A percentile compares a stretch with the other conserved stretches of the same genome.
phyloP scores from a whole-genome alignment of 2,329 filamentous ascomycete species.

The Penicillium sp. region DNA sequence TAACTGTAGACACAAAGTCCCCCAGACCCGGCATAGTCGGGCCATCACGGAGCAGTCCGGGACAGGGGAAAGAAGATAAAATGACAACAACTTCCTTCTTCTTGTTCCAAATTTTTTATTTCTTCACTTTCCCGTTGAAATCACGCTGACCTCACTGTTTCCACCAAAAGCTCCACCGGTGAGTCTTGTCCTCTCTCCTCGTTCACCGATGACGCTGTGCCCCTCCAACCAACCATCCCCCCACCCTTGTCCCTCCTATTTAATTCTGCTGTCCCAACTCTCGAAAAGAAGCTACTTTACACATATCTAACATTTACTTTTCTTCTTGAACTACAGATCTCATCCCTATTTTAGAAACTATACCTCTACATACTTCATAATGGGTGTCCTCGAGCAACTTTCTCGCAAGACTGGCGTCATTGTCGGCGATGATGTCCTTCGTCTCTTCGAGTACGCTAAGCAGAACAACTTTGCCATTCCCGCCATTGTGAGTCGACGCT shows the following conservation, averaged over 20 bases:
- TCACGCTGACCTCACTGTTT: constrained; percentile 39
- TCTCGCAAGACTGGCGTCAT: constrained; percentile 64
- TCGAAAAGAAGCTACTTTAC: constrained; percentile 16
- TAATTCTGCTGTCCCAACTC: constrained; percentile 25
- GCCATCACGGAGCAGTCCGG: constrained; percentile 18
- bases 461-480: constrained; percentile 86
- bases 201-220: constrained; percentile 27
- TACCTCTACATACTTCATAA: constrained; percentile 25
- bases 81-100: too few relatives aligned
- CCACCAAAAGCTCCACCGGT: constrained; percentile 35
- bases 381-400: constrained; percentile 53
- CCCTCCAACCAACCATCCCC: constrained; percentile 21
- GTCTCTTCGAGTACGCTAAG: constrained; percentile 85
- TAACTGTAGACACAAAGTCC: too few relatives aligned
- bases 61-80: not conserved
- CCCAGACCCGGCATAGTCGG: constrained; percentile 1
- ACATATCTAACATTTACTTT: constrained; percentile 10
- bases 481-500: constrained; percentile 63
- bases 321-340: constrained; percentile 7
- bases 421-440: constrained; percentile 62
- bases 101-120: not conserved
- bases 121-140: constrained; percentile 23
- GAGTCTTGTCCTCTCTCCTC: constrained; percentile 24
- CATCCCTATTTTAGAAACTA: not conserved
- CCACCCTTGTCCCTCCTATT: constrained; percentile 23